Conservation (phyloP, 2,329 filamentous ascomycete genomes). For the Knoxdaviesia proteae region DNA sequence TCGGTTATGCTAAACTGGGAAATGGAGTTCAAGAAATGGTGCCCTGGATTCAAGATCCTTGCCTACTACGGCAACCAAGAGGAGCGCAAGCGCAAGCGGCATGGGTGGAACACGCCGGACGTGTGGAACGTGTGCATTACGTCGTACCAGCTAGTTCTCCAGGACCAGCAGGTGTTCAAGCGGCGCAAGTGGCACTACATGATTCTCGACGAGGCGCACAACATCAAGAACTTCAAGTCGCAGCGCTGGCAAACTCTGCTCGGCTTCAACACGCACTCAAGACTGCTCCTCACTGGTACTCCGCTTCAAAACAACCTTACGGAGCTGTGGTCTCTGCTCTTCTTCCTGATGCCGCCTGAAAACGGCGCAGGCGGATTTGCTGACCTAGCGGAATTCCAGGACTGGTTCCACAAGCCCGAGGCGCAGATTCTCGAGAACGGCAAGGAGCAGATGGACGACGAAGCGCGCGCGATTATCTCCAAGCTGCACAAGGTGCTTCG, state of each 20-base stretch:
- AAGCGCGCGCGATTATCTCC: conserved; percentile 74
- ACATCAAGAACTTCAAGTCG: conserved; percentile 99
- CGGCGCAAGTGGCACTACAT: conserved; percentile 91
- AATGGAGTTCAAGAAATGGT: conserved; percentile 99
- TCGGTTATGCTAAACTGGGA: conserved; percentile 99
- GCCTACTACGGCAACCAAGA: conserved; percentile 92
- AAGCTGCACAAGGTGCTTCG: conserved; percentile 88
- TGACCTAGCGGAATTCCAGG: conserved; percentile 84
- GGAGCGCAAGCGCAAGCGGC: conserved; percentile 74
- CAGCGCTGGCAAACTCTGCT: conserved; percentile 91
- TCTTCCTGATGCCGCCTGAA: conserved; percentile 87
- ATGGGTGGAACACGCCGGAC: conserved; percentile 84
- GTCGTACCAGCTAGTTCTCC: conserved; percentile 86
- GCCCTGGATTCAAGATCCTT: conserved; percentile 91
- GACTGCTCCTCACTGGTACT: conserved; percentile 78
- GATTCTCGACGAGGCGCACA: conserved; percentile 94
- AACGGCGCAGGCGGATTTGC: conserved; percentile 78
- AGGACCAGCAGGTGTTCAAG: conserved; percentile 87
- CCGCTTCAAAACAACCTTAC: conserved; percentile 93
- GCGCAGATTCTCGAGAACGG: conserved; percentile 93
- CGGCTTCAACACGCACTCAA: conserved; percentile 75
- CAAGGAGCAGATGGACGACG: conserved; percentile 80
- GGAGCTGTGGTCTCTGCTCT: conserved; percentile 89
- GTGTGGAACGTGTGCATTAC: conserved; percentile 96
- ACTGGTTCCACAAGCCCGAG: conserved; percentile 88